phyloP scores from a whole-genome alignment of 2,329 filamentous ascomycete genomes.

The Pseudonectria foliicola region DNA sequence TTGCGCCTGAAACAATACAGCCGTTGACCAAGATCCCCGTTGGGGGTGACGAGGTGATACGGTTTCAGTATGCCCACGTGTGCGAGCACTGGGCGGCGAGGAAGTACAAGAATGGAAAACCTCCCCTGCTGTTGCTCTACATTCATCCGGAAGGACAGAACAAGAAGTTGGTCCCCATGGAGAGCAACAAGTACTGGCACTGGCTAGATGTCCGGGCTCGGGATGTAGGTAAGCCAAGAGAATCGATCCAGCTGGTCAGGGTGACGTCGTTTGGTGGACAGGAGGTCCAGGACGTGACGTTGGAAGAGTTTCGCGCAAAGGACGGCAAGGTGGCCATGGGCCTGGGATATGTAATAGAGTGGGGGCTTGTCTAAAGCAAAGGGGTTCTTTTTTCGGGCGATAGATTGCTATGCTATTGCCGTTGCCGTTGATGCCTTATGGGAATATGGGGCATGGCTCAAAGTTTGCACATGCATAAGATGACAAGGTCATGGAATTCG shows the following conservation, averaged over 20 bases:
- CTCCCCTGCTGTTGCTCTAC: conserved; percentile 63
- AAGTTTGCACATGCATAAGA: no score
- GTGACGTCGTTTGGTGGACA: conserved; percentile 44
- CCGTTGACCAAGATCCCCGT: conserved; percentile 53
- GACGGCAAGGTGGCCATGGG: conserved; percentile 38
- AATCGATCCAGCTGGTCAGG: conserved; percentile 58
- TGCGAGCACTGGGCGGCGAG: conserved; percentile 81
- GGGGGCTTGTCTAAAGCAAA: conserved; percentile 46
- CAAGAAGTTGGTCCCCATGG: conserved; percentile 62
- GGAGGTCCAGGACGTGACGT: conserved; percentile 42
- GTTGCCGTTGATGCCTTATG: no score
- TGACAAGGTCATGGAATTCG: no score
- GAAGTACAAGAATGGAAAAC: conserved; percentile 56
- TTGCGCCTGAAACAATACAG: conserved; percentile 51
- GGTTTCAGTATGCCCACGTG: conserved; percentile 72
- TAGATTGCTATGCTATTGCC: no score
- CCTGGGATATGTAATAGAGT: conserved; percentile 38
- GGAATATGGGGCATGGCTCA: neutral
- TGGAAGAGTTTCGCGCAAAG: conserved; percentile 38
- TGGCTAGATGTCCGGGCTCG: conserved; percentile 67
- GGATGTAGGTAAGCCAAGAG: conserved; percentile 61
- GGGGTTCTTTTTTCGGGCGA: no score
- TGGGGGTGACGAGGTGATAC: conserved; percentile 47
- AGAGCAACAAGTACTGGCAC: conserved; percentile 73
- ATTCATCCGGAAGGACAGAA: conserved; percentile 59